Evolutionary conservation across 805 yeast genomes (phyloP).

Genomic region (Saturnispora gosingensis): DNA sequence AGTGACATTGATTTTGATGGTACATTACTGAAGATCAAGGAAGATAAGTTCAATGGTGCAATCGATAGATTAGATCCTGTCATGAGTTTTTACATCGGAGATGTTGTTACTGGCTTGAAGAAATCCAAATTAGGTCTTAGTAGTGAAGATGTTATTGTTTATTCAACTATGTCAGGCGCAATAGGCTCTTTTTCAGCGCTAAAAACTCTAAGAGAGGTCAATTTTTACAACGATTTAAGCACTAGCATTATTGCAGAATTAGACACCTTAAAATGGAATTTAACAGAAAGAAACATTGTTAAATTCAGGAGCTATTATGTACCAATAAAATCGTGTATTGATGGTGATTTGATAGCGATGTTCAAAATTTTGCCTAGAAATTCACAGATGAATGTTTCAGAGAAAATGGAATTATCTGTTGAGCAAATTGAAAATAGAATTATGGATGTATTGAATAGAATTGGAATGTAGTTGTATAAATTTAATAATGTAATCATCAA

Average conservation of each 20-base stretch:
- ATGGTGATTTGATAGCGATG: conserved; percentile 78
- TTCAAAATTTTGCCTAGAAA: conserved; percentile 32
- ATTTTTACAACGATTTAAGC: conserved; percentile 50
- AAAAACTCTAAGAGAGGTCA: conserved; percentile 49
- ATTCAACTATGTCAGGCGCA: conserved; percentile 74
- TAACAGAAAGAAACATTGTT: conserved; percentile 58
- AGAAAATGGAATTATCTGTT: conserved; percentile 37
- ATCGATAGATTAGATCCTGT: conserved; percentile 42
- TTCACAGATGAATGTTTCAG: conserved; percentile 31
- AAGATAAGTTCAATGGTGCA: conserved; percentile 36
- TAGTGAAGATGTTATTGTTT: conserved; percentile 58
- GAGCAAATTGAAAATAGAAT: conserved; percentile 43
- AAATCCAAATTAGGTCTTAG: conserved; percentile 47
- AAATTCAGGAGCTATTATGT: conserved; percentile 69
- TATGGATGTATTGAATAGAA: conserved; percentile 40
- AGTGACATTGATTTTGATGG: conserved; percentile 44
- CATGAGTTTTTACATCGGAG: conserved; percentile 58
- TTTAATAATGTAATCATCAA: not conserved
- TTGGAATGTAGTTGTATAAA: conserved; percentile 15
- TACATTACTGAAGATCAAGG: conserved; percentile 28
- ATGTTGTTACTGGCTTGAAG: conserved; percentile 55
- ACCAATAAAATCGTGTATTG: conserved; percentile 70
- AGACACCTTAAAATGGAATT: conserved; percentile 18
- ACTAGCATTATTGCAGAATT: conserved; percentile 30
- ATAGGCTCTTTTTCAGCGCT: conserved; percentile 70